Base-by-base conservation (phyloP, 1,284 basidiomycete species). In the Prillingera fragicola region DNA sequence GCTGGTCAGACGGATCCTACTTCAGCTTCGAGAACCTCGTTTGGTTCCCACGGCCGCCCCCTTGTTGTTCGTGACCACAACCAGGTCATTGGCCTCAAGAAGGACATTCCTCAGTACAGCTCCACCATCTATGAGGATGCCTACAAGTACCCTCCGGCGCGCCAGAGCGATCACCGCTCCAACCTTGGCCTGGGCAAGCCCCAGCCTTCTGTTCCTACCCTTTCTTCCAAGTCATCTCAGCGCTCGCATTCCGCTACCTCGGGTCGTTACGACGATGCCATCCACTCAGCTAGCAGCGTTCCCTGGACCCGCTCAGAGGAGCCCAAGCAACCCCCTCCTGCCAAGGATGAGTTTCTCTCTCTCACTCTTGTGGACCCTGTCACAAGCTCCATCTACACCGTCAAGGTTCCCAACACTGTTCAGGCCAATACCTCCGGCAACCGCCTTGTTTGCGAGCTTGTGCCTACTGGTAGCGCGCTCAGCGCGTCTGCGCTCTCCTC, bases 71-170 rank as follows among this genome's bases (percentile, higher is more conserved):
- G 59, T 26, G 57, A 63, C 44, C 50, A 57, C 14, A 42, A 60
- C 36, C 63, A 63, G 43, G 38, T 52, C 10, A 60, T 57, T 33
- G 62, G 62, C 8, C 48, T 59, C 45, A 58, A 56, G 37, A 55
- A 51, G 35, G 38, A 41, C 13, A 18, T 33, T 7, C 22, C 17
- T 18, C 26, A 24, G 12, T 15, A 35, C 19, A 14, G 3, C 5
- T 21, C 8, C 2, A 5, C 23, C 33, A 21, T 19, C n/a, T n/a
- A n/a, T n/a, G n/a, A n/a, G n/a, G n/a, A 35, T 14, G 33, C 12
- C 10, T 14, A 35, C 19, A 8, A 35, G n/a, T 19, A 21, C n/a
- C 33, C 15, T 5, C 3, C 9, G 14, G n/a, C n/a, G 23, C 33
- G 22, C 14, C 10, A 35, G n/a, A 1, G 15, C 31, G 40, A 45